Conservation (phyloP, 805 yeast species). For the Candida oleophila region DNA sequence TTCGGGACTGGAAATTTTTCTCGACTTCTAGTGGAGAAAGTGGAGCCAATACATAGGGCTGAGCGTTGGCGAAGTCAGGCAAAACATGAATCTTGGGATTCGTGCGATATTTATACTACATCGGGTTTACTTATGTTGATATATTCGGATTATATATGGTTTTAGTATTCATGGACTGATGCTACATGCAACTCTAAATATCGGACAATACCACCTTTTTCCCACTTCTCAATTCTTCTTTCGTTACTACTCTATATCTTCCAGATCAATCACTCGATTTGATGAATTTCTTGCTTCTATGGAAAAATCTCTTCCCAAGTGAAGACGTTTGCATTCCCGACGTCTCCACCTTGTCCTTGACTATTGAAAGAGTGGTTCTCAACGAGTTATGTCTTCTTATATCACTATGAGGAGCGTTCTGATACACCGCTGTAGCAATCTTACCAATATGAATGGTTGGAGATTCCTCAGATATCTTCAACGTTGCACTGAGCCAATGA, state of each 20-base stretch:
- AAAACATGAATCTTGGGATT: too few species aligned
- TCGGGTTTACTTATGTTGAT: too few species aligned
- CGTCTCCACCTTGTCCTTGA: slow-evolving; percentile 49
- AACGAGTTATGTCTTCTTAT: slow-evolving; percentile 50
- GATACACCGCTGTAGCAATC: slow-evolving; percentile 64
- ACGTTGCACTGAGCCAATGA: slow-evolving; percentile 52
- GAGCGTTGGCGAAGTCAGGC: too few species aligned
- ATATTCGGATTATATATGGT: too few species aligned
- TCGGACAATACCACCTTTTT: background rate
- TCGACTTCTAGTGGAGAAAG: too few species aligned
- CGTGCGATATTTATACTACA: too few species aligned
- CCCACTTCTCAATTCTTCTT: background rate
- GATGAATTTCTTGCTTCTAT: slow-evolving; percentile 49
- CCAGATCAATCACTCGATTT: slow-evolving; percentile 5
- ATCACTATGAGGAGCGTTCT: slow-evolving; percentile 58
- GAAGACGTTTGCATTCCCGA: slow-evolving; percentile 50
- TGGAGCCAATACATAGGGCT: too few species aligned
- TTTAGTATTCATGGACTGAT: too few species aligned
- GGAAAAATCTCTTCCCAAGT: slow-evolving; percentile 54
- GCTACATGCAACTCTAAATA: too few species aligned
- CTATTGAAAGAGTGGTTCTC: slow-evolving; percentile 47
- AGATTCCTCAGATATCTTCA: slow-evolving; percentile 32
- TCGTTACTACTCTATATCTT: background rate
- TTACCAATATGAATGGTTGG: slow-evolving; percentile 46
- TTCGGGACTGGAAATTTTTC: too few species aligned